Evolutionary conservation across 192 early-diverging fungal genomes (phyloP).

Genomic region (Linnemannia zychae): DNA sequence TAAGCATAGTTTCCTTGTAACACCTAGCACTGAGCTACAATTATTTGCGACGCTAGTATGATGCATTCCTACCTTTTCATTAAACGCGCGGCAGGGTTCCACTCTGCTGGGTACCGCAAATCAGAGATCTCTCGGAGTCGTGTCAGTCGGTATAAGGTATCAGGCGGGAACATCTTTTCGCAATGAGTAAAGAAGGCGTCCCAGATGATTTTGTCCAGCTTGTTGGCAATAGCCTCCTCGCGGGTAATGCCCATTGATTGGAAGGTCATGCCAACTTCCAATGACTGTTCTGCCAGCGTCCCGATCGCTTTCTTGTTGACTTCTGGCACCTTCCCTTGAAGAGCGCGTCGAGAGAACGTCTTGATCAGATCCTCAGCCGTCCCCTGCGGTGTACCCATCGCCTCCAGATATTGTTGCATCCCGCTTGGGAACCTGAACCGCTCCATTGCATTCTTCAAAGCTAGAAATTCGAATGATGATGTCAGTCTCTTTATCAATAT

Average conservation of each 20-base stretch:
- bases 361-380: conserved; percentile 21
- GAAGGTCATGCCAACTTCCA: conserved; percentile 52
- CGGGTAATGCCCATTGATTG: conserved; percentile 41
- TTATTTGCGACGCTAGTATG: background rate
- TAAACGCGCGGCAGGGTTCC: conserved; percentile 79
- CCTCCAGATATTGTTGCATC: conserved; percentile 33
- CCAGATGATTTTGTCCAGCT: conserved; percentile 42
- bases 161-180: conserved; percentile 31
- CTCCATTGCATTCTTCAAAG: conserved; percentile 34
- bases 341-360: conserved; percentile 6
- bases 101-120: conserved; percentile 84
- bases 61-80: conserved; percentile 71
- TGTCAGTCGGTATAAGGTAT: conserved; percentile 18
- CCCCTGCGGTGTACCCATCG: conserved; percentile 32
- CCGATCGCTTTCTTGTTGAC: conserved; percentile 28
- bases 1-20: no score
- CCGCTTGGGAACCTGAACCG: conserved; percentile 27
- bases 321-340: conserved; percentile 29
- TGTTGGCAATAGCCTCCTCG: conserved; percentile 34
- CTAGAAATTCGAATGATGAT: background rate
- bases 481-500: background rate
- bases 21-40: background rate
- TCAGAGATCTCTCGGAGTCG: conserved; percentile 76
- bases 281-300: conserved; percentile 18
- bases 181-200: conserved; percentile 37